phyloP scores from a whole-genome alignment of 164 flowering plant species.

The Chimonanthus salicifolius region DNA sequence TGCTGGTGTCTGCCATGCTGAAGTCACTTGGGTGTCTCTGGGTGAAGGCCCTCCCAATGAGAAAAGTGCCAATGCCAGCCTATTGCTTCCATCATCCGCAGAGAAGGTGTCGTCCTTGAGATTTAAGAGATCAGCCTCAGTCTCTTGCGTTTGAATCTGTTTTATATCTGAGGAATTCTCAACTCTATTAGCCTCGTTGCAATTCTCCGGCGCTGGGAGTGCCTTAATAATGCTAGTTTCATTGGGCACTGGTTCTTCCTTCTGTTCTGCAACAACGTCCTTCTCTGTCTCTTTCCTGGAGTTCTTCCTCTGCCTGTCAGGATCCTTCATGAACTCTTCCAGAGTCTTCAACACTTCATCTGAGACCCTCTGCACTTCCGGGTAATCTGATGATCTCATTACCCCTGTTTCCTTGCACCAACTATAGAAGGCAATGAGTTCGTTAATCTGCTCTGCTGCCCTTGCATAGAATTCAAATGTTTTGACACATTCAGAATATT shows the following conservation, averaged over 20 bases:
- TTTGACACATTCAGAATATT: conserved; percentile 46
- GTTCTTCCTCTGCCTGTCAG: not conserved
- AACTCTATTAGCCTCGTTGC: conserved; percentile 11
- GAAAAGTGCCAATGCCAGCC: conserved; percentile 63
- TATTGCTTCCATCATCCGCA: conserved; percentile 39
- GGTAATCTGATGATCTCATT: conserved; percentile 57
- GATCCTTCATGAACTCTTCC: not conserved
- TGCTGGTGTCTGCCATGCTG: conserved; percentile 9
- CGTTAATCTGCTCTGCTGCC: conserved; percentile 64
- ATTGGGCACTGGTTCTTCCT: not conserved
- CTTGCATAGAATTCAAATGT: conserved; percentile 47
- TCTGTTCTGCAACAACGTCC: conserved; percentile 13
- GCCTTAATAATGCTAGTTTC: conserved; percentile 42
- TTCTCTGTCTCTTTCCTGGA: not conserved
- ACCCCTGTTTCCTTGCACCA: conserved; percentile 71
- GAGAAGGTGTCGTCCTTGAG: conserved; percentile 29
- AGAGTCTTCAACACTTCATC: not conserved
- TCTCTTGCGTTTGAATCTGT: conserved; percentile 6
- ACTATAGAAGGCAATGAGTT: conserved; percentile 54
- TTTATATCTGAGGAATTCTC: conserved; percentile 13
- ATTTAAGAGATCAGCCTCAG: conserved; percentile 50
- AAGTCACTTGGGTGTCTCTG: conserved; percentile 54
- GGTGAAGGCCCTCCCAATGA: conserved; percentile 41
- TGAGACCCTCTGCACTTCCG: conserved; percentile 38
- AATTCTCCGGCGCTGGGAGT: conserved; percentile 54